These are phyloP conservation scores for Alternaria ethzedia DNA, from an alignment of 2,329 filamentous ascomycete genomes.

Conservation along the genomic window DNA sequence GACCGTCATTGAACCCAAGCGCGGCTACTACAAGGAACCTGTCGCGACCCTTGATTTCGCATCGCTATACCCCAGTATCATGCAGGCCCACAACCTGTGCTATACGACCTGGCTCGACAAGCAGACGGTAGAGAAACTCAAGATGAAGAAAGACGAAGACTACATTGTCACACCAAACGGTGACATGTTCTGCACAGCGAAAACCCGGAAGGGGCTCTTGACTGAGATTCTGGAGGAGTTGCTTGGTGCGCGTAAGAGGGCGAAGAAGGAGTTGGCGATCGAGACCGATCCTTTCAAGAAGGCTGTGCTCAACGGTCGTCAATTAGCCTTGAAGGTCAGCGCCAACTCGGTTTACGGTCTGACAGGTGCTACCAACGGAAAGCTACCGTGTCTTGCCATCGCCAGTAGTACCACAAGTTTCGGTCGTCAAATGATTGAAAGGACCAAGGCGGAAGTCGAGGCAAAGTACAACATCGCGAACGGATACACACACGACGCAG, in stretches of 20 bases:
- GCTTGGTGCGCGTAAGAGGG: slow-evolving; percentile 88
- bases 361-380: slow-evolving; percentile 94
- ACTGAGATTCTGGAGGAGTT: slow-evolving; percentile 96
- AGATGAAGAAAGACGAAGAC: slow-evolving; percentile 85
- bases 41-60: slow-evolving; percentile 98
- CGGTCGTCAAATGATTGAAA: slow-evolving; percentile 98
- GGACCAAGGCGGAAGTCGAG: slow-evolving; percentile 95
- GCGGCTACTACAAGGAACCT: slow-evolving; percentile 93
- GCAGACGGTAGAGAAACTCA: slow-evolving; percentile 74
- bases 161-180: slow-evolving; percentile 96
- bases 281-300: slow-evolving; percentile 98
- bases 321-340: slow-evolving; percentile 93
- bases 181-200: slow-evolving; percentile 87
- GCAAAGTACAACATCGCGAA: slow-evolving; percentile 88
- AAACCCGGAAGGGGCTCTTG: slow-evolving; percentile 87
- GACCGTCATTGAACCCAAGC: slow-evolving; percentile 93
- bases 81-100: slow-evolving; percentile 97
- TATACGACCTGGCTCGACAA: slow-evolving; percentile 93
- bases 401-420: slow-evolving; percentile 97
- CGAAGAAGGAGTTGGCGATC: slow-evolving; percentile 84
- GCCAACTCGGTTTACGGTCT: slow-evolving; percentile 98
- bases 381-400: slow-evolving; percentile 91
- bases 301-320: slow-evolving; percentile 95
- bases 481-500: slow-evolving; percentile 90
- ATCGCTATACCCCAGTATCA: slow-evolving; percentile 97